Evolutionary conservation across 768 basidiomycete species (phyloP).

Genomic region (Lenzites betulinus): DNA sequence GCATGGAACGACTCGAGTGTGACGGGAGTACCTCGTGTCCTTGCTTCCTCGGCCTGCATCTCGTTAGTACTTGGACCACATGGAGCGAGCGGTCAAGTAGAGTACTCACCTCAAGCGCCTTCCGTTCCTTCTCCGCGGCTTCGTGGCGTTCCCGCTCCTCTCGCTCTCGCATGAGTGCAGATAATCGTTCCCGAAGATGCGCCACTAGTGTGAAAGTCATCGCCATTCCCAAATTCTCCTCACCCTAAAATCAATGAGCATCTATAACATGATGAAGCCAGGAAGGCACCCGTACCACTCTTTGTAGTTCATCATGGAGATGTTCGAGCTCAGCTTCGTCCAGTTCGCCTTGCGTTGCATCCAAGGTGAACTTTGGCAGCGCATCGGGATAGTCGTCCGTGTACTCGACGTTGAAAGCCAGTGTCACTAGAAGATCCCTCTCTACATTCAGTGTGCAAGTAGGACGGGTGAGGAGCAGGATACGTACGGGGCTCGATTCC

Average conservation of each 20-base stretch:
- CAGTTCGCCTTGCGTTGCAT: constrained; percentile 60
- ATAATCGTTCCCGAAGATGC: constrained; percentile 78
- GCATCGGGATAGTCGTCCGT: constrained; percentile 82
- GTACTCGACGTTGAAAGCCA: constrained; percentile 76
- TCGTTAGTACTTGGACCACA: not conserved
- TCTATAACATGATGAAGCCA: too few species aligned
- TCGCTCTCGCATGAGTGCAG: constrained; percentile 60
- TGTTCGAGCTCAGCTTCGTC: constrained; percentile 56
- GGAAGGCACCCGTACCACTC: constrained; percentile 47
- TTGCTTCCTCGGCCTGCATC: constrained; percentile 79
- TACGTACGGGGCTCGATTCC: constrained; percentile 59
- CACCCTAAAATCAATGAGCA: constrained; percentile 48
- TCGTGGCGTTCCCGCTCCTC: constrained; percentile 56
- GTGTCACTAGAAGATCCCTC: constrained; percentile 54
- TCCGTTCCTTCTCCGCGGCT: constrained; percentile 72
- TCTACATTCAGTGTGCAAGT: constrained; percentile 7
- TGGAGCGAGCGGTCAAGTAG: not conserved
- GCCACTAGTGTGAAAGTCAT: constrained; percentile 97
- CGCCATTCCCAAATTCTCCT: constrained; percentile 91
- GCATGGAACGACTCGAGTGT: constrained; percentile 76
- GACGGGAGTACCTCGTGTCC: constrained; percentile 90
- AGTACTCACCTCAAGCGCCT: constrained; percentile 68
- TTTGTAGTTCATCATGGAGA: constrained; percentile 58
- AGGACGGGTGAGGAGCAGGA: constrained; percentile 6
- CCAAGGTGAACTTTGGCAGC: constrained; percentile 71